Percentiles rank a stretch among this genome's conserved stretches.
These are phyloP conservation scores for Flaveria floridana DNA, from an alignment of 140 eudicot genomes.

Conservation along the genomic window DNA sequence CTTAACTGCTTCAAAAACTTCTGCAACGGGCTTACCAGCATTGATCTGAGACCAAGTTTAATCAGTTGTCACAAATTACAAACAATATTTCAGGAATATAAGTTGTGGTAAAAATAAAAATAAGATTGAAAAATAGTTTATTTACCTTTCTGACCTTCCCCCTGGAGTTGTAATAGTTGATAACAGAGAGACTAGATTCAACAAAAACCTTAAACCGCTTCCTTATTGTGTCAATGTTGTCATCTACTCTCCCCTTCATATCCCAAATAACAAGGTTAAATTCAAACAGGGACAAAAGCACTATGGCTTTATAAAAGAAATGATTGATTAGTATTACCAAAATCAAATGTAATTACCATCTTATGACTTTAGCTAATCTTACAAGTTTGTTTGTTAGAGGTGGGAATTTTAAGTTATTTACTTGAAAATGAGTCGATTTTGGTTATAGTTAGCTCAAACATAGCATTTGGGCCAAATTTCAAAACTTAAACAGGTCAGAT, in stretches of 20 bases:
- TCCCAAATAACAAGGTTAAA: constrained; percentile 21
- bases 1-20: constrained; percentile 93
- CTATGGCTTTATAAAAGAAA: background rate
- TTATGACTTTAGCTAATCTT: too few species aligned
- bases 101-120: background rate
- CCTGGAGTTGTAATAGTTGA: constrained; percentile 62
- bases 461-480: background rate
- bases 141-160: constrained; percentile 89
- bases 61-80: constrained; percentile 15
- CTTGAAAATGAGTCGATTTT: background rate
- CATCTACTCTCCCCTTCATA: constrained; percentile 91
- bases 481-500: background rate
- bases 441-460: background rate
- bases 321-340: too few species aligned
- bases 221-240: constrained; percentile 83
- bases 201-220: constrained; percentile 82
- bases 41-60: constrained; percentile 53
- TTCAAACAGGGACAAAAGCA: constrained; percentile 1
- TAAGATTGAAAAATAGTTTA: background rate
- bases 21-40: constrained; percentile 74
- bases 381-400: too few species aligned
- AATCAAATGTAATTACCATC: too few species aligned
- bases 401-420: too few species aligned
- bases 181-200: constrained; percentile 90
- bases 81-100: background rate